Conservation (phyloP, 129 eudicot species). For the Sambucus nigra region DNA sequence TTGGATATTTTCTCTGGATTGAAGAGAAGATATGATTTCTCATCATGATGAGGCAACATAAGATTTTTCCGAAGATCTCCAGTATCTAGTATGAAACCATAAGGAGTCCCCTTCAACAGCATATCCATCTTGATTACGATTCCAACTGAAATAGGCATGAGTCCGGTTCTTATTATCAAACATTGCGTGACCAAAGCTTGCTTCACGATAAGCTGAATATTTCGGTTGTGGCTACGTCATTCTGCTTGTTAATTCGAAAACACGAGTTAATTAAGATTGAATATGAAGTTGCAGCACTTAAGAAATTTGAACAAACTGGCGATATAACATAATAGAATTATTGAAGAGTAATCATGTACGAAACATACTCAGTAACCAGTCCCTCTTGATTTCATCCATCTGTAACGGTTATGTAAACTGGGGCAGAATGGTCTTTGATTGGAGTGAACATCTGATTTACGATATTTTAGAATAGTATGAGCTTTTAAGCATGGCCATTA, state of each 20-base stretch:
- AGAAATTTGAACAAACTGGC: too few relatives aligned
- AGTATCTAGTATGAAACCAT: slow-evolving; percentile 62
- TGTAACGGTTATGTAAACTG: slow-evolving; percentile 52
- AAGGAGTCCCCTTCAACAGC: slow-evolving; percentile 40
- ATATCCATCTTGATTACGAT: slow-evolving; percentile 52
- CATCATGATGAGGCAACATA: too few relatives aligned
- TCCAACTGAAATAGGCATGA: slow-evolving; percentile 72
- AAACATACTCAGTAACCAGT: slow-evolving; percentile 38
- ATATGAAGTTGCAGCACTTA: neutral
- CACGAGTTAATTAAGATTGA: neutral
- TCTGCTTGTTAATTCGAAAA: slow-evolving; percentile 36
- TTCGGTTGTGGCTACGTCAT: slow-evolving; percentile 54
- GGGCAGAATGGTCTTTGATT: slow-evolving; percentile 52
- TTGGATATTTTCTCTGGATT: too few relatives aligned
- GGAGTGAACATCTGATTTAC: too few relatives aligned
- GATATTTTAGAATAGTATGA: too few relatives aligned
- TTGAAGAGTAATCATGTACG: too few relatives aligned
- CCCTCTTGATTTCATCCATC: slow-evolving; percentile 86
- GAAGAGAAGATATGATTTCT: too few relatives aligned
- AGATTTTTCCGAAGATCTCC: too few relatives aligned
- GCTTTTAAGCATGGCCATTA: too few relatives aligned
- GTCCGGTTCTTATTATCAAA: slow-evolving; percentile 66
- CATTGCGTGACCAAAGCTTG: slow-evolving; percentile 71
- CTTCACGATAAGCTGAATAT: slow-evolving; percentile 69
- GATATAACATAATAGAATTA: neutral